Conservation (phyloP, 164 flowering plant genomes). For the Warburgia ugandensis region DNA sequence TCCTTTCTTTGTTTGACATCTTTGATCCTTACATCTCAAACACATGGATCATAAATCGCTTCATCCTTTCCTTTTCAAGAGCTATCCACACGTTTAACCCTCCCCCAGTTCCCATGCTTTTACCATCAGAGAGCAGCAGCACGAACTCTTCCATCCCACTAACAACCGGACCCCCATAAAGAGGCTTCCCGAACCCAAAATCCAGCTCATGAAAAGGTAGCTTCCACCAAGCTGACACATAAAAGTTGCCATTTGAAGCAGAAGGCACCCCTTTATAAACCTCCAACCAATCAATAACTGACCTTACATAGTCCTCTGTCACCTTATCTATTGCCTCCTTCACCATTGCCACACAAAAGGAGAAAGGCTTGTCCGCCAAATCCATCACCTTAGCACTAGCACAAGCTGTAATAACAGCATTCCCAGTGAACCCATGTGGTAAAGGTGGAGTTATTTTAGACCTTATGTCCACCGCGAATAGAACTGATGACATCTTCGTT, state of each 20-base stretch:
- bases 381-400: conserved; percentile 31
- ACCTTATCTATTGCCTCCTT: conserved; percentile 29
- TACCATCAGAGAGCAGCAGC: conserved; percentile 29
- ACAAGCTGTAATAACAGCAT: conserved; percentile 42
- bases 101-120: conserved; percentile 11
- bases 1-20: too few species aligned
- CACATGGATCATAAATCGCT: conserved; percentile 23
- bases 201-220: conserved; percentile 32
- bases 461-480: conserved; percentile 39
- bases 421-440: conserved; percentile 31
- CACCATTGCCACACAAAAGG: conserved; percentile 27
- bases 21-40: conserved; percentile 25
- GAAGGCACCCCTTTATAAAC: conserved; percentile 35
- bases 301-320: conserved; percentile 32
- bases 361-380: conserved; percentile 24
- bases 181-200: conserved; percentile 38
- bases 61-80: conserved; percentile 28
- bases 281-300: conserved; percentile 45
- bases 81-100: conserved; percentile 38
- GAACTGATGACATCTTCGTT: conserved; percentile 22
- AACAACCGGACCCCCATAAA: conserved; percentile 33
- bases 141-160: conserved; percentile 41
- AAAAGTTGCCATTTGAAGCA: conserved; percentile 27
- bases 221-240: conserved; percentile 46
- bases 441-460: conserved; percentile 26